phyloP scores from a whole-genome alignment of 1,284 basidiomycete species.

The Cryptococcus wingfieldii region DNA sequence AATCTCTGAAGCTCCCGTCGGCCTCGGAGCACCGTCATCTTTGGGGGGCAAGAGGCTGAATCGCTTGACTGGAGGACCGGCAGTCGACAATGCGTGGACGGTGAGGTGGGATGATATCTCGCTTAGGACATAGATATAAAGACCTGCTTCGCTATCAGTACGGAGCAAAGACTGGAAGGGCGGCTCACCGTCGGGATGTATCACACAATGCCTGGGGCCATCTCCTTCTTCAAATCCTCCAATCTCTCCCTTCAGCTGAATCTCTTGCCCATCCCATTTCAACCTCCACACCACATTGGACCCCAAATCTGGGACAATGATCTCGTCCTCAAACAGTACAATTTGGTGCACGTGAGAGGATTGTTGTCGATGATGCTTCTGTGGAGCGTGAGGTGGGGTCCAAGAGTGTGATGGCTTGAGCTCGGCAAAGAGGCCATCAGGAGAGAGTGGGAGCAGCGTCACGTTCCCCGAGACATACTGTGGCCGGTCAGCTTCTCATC shows the following conservation, averaged over 20 bases:
- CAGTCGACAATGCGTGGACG: slow-evolving; percentile 13
- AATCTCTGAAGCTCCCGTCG: slow-evolving; percentile 16
- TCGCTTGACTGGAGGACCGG: slow-evolving; percentile 7
- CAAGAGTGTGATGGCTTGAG: slow-evolving; percentile 8
- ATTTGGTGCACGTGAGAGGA: slow-evolving; percentile 26
- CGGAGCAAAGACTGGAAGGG: not conserved
- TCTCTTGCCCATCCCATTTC: slow-evolving; percentile 5
- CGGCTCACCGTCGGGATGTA: slow-evolving; percentile 22
- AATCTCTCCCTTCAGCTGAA: slow-evolving; percentile 4
- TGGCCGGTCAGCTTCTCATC: not conserved
- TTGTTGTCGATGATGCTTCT: slow-evolving; percentile 21
- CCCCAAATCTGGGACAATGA: slow-evolving; percentile 25
- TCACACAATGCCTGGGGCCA: slow-evolving; percentile 22
- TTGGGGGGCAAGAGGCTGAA: slow-evolving; percentile 15
- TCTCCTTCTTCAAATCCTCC: slow-evolving; percentile 20
- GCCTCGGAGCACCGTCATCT: slow-evolving; percentile 5
- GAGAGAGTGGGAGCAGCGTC: slow-evolving; percentile 14
- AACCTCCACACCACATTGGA: slow-evolving; percentile 23
- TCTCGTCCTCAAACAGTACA: slow-evolving; percentile 17
- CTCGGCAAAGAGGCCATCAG: slow-evolving; percentile 13
- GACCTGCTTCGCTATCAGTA: slow-evolving; percentile 4
- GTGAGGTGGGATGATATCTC: slow-evolving; percentile 17
- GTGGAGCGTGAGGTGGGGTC: slow-evolving; percentile 9
- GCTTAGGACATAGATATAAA: slow-evolving; percentile 22
- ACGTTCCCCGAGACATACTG: slow-evolving; percentile 15